phyloP scores from a whole-genome alignment of 805 yeast species.

The Kodamaea restingae region DNA sequence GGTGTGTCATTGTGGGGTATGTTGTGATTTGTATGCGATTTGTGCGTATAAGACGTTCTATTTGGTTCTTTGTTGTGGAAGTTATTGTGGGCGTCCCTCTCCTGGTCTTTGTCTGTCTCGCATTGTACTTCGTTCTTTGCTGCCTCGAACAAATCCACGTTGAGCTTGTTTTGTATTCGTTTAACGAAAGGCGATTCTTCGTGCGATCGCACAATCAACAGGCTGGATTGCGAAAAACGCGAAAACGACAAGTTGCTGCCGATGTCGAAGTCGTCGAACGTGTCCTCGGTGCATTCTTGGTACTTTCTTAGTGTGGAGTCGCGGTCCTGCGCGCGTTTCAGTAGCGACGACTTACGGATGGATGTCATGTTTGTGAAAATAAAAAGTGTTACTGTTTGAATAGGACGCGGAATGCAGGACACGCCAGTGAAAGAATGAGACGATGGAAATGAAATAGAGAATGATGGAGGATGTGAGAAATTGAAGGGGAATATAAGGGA shows the following conservation, averaged over 20 bases:
- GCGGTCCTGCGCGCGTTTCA: conserved; percentile 4
- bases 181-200: conserved; percentile 27
- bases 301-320: conserved; percentile 13
- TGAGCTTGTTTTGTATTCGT: conserved; percentile 21
- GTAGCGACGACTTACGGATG: conserved; percentile 7
- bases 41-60: no score
- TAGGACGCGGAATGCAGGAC: no score
- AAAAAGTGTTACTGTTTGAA: no score
- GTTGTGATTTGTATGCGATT: no score
- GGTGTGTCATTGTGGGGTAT: no score
- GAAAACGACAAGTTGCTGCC: conserved; percentile 31
- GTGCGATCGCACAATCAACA: conserved; percentile 13
- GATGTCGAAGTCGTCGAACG: conserved; percentile 12
- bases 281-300: conserved; percentile 18
- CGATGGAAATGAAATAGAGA: no score
- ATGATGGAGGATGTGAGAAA: no score
- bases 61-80: neutral
- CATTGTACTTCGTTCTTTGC: neutral
- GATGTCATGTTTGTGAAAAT: no score
- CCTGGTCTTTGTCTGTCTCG: neutral
- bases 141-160: conserved; percentile 1
- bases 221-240: conserved; percentile 30
- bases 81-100: neutral
- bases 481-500: no score
- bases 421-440: no score